A percentile compares a stretch with the other conserved stretches of the same genome.
Conservation (phyloP, 352 stramenopile species). For the Globisporangium cylindrosporum region DNA sequence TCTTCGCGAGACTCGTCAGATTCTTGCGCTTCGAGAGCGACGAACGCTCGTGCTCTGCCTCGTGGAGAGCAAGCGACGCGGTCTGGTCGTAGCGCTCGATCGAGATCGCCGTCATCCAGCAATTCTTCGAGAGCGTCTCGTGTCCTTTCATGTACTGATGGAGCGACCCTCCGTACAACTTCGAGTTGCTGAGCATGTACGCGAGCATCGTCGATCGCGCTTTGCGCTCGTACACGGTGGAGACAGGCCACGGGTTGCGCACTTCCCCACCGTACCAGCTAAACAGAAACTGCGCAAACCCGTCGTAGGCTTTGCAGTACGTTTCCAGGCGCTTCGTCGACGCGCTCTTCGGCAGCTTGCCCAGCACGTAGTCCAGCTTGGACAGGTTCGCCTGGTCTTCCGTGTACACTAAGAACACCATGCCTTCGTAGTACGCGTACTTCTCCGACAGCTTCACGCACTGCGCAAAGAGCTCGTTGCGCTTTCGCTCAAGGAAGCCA, state of each 20-base stretch:
- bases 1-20: slow-evolving; percentile 75
- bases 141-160: slow-evolving; percentile 67
- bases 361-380: slow-evolving; percentile 73
- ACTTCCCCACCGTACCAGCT: slow-evolving; percentile 78
- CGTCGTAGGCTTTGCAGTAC: slow-evolving; percentile 58
- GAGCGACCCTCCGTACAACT: slow-evolving; percentile 52
- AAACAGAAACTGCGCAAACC: slow-evolving; percentile 66
- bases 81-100: slow-evolving; percentile 64
- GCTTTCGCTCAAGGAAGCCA: slow-evolving; percentile 31
- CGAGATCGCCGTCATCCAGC: slow-evolving; percentile 67
- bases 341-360: slow-evolving; percentile 44
- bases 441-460: slow-evolving; percentile 64
- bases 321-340: slow-evolving; percentile 58
- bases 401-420: slow-evolving; percentile 67
- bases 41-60: slow-evolving; percentile 45
- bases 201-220: slow-evolving; percentile 44
- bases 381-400: slow-evolving; percentile 58
- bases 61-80: slow-evolving; percentile 46
- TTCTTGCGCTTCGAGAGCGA: slow-evolving; percentile 71
- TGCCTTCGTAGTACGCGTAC: slow-evolving; percentile 81
- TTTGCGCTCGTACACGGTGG: slow-evolving; percentile 16
- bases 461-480: slow-evolving; percentile 45
- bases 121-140: slow-evolving; percentile 45
- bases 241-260: slow-evolving; percentile 58
- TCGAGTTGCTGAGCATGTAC: slow-evolving; percentile 62